Base-by-base conservation (phyloP, 495 filamentous ascomycete species). In the Rostrohypoxylon terebratum region DNA sequence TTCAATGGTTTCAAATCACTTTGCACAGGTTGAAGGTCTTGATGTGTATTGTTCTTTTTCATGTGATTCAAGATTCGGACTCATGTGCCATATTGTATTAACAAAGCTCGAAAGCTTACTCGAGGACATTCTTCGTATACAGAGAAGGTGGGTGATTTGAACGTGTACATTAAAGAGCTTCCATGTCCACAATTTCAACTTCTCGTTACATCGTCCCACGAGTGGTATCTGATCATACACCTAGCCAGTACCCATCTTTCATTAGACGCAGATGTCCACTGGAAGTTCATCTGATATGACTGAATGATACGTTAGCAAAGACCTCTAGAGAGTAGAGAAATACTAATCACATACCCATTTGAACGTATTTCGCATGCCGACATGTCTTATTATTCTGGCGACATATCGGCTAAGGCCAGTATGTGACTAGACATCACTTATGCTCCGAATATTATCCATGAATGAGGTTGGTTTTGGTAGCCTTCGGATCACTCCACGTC, bases 331-430 rank as follows among this genome's bases (percentile, higher is more conserved):
- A 44, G 16, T 16, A 45, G 9, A 11, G 10, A 34, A 20, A 40
- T 8, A 50, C 14, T 31, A 8, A 58, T 59, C 2, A 68, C 77
- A 21, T 77, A 81, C 79, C 74, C 73, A 53, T 74, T 50, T 45
- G 62, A 53, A 64, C 42, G 57, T 13, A 36, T 71, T 61, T 50
- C 73, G 65, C 48, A 71, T 65, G 76, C 79, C 79, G 79, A 81
- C 68, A 75, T 76, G 78, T 75, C 76, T 75, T 67, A 71, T 68
- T 57, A 64, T 71, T 75, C 57, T 63, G 71, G 70, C 57, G 73
- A 81, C 78, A 81, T 73, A 76, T 78, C 79, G 79, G 79, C 79
- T 73, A 73, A 64, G 66, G 75, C 76, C 68, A 77, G 71, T 10
- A 4, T 36, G 47, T 58, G 44, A 59, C 68, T 45, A 45, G 36